phyloP scores from a whole-genome alignment of 1,284 basidiomycete genomes.

The Thecaphora thlaspeos region DNA sequence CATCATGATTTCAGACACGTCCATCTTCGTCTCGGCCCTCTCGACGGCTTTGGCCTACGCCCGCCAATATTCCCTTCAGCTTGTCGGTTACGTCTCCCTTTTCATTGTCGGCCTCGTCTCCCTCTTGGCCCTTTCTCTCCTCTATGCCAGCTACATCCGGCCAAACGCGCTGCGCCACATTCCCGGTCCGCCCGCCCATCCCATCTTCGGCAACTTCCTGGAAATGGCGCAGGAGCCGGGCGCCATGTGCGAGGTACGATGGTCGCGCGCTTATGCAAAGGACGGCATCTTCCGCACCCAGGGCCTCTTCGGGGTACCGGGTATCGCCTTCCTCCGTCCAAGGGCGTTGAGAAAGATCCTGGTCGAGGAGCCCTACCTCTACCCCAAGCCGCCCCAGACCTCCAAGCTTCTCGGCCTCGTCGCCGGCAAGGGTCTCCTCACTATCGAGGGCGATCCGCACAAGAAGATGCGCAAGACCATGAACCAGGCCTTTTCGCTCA shows the following conservation, averaged over 20 bases:
- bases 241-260: constrained; percentile 18
- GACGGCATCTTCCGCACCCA: constrained; percentile 23
- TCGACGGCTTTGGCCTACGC: no score
- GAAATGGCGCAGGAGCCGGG: constrained; percentile 19
- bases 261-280: constrained; percentile 22
- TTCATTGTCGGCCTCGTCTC: background rate
- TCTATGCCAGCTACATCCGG: constrained; percentile 25
- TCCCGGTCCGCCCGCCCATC: constrained; percentile 26
- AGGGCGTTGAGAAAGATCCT: constrained; percentile 35
- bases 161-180: constrained; percentile 28
- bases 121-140: background rate
- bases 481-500: constrained; percentile 46
- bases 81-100: no score
- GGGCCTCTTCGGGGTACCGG: constrained; percentile 27
- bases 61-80: no score
- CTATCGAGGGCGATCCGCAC: constrained; percentile 40
- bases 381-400: constrained; percentile 29
- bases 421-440: constrained; percentile 41
- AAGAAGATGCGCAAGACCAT: constrained; percentile 42
- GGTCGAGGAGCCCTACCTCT: constrained; percentile 33
- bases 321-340: constrained; percentile 23
- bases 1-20: no score
- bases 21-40: no score
- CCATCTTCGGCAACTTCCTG: constrained; percentile 29
- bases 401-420: constrained; percentile 33